Evolutionary conservation across 306 rosid genomes (phyloP).

Genomic region (Dalbergia oliveri): DNA sequence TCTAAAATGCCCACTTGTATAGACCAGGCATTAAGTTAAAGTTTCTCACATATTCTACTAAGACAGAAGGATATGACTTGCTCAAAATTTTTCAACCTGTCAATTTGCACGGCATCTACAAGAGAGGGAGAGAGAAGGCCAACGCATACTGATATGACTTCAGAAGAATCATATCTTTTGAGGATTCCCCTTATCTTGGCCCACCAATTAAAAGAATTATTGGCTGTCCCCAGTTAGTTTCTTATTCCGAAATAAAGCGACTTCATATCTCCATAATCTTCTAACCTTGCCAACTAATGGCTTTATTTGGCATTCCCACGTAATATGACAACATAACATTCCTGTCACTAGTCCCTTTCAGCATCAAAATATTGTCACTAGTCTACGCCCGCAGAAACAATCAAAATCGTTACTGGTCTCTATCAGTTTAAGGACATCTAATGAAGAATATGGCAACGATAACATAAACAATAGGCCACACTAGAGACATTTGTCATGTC

Average conservation of each 20-base stretch:
- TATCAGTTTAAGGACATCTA: background rate
- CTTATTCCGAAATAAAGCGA: slow-evolving; percentile 1
- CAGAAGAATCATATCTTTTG: slow-evolving; percentile 55
- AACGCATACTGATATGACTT: slow-evolving; percentile 44
- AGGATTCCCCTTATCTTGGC: slow-evolving; percentile 30
- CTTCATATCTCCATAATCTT: slow-evolving; percentile 1
- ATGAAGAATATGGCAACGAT: background rate
- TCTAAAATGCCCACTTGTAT: background rate
- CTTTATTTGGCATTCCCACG: background rate
- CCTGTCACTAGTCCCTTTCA: background rate
- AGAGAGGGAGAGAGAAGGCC: slow-evolving; percentile 22
- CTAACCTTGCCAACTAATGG: background rate
- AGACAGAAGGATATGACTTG: too few species aligned
- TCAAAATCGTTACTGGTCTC: background rate
- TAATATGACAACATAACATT: slow-evolving; percentile 4
- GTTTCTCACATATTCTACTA: background rate
- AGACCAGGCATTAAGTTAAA: background rate
- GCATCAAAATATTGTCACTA: background rate
- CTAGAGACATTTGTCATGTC: background rate
- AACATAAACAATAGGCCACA: background rate
- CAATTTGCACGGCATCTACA: background rate
- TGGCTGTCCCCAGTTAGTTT: slow-evolving; percentile 12
- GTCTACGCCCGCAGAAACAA: background rate
- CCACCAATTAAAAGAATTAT: background rate
- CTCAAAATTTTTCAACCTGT: too few species aligned